phyloP scores from a whole-genome alignment of 768 basidiomycete species.

The Tulasnella sp. region DNA sequence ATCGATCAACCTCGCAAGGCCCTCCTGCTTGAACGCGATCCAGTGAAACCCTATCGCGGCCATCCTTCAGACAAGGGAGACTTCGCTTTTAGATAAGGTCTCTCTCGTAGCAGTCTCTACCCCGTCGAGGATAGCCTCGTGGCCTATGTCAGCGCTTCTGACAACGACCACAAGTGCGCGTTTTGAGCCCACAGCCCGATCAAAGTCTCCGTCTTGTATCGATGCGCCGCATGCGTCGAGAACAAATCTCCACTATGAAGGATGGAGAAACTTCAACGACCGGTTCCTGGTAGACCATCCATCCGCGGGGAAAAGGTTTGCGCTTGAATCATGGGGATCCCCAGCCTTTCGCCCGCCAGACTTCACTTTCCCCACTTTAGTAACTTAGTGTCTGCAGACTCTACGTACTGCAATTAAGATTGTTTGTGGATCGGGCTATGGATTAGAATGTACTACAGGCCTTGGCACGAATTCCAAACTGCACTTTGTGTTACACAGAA shows the following conservation, averaged over 20 bases:
- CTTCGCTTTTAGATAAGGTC: neutral
- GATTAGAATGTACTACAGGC: too few species aligned
- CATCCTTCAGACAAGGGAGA: neutral
- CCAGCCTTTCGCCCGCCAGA: too few species aligned
- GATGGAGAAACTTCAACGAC: neutral
- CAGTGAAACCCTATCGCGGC: neutral
- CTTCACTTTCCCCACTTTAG: too few species aligned
- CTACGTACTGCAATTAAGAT: too few species aligned
- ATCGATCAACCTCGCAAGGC: neutral
- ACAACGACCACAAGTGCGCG: neutral
- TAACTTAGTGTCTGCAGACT: too few species aligned
- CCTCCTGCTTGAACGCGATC: neutral
- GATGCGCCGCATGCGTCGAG: neutral
- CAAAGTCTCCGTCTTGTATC: neutral
- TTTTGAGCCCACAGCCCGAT: neutral
- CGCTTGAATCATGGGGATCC: too few species aligned
- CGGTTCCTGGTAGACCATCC: neutral
- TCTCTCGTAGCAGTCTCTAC: neutral
- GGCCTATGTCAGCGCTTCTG: neutral
- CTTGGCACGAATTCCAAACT: too few species aligned
- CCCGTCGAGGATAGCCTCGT: neutral
- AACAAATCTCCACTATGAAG: neutral
- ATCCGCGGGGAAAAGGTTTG: neutral
- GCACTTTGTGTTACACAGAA: too few species aligned
- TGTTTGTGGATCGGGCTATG: too few species aligned